Evolutionary conservation across 768 basidiomycete genomes (phyloP).

Genomic region (Boletus pseudopeckii): DNA sequence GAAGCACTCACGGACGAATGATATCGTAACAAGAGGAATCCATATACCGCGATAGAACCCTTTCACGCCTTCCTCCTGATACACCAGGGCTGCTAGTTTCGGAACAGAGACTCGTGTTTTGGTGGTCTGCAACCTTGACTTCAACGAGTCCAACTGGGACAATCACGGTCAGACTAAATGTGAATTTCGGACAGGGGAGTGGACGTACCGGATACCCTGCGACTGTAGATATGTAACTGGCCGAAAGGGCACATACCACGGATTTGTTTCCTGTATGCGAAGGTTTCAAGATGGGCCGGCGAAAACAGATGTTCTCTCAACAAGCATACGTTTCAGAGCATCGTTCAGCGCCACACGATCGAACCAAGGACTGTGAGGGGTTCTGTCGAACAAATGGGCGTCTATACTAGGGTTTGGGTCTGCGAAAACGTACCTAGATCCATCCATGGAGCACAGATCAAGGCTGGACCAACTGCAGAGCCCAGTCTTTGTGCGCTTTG

Average conservation of each 20-base stretch:
- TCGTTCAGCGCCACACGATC: conserved; percentile 61
- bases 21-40: conserved; percentile 93
- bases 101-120: conserved; percentile 73
- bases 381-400: conserved; percentile 31
- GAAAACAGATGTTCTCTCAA: not conserved
- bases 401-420: not conserved
- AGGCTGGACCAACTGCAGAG: conserved; percentile 54
- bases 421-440: conserved; percentile 48
- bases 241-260: conserved; percentile 85
- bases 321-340: conserved; percentile 57
- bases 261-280: conserved; percentile 68
- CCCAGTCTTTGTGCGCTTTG: conserved; percentile 68
- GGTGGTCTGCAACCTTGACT: conserved; percentile 87
- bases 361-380: conserved; percentile 61
- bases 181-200: not conserved
- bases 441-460: conserved; percentile 71
- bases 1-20: conserved; percentile 81
- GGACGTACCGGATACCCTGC: conserved; percentile 77
- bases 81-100: conserved; percentile 66
- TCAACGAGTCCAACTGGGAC: conserved; percentile 83
- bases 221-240: conserved; percentile 89
- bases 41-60: conserved; percentile 91
- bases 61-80: conserved; percentile 78
- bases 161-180: not conserved
- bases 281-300: conserved; percentile 4